Base-by-base conservation (phyloP, 2,329 filamentous ascomycete genomes). In the Cordyceps farinosa region DNA sequence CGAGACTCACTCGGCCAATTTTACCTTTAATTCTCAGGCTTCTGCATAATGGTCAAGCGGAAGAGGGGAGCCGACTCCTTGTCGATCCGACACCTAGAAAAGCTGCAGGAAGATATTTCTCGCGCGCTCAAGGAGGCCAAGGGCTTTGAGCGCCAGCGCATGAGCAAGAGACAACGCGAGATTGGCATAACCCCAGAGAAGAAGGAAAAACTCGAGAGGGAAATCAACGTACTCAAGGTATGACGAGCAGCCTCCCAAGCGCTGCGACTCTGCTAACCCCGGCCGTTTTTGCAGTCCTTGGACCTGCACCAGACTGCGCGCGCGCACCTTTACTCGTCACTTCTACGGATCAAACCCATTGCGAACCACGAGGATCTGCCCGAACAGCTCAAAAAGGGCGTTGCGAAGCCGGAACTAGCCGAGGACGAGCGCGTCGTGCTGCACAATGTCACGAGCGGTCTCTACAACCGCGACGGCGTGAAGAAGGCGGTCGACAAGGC, bases 71-170 rank as follows among this genome's bases (percentile, higher is more conserved):
- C 72, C 63, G 78, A 82, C 52, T 74, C 76, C 36, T 76, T 72
- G 63, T 74, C 86, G 52, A 77, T 81, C 9, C 77, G 80, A 9
- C 79, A 81, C 65, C 77, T 88, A n/a, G 75, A 79, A 9, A 82
- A 84, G 67, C 78, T 81, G 69, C 80, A 82, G 66, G 86, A 85
- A 70, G 81, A 87, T 42, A 79, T 94, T 9, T 82, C 82, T 65
- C 83, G 85, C 64, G 88, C 88, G 0, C 80, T 94, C 65, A 92
- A 92, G 74, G 79, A 82, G 11, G 88, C 87, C 63, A 91, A 90
- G 72, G 87, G 88, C 53, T 89, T 91, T 71, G 90, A 94, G 78
- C 83, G 90, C 52, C 91, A 94, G 76, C 90, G 92, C 67, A 82
- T 90, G 65, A 83, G 88, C 65, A 88, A 86, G 73, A 78, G 82